phyloP scores from a whole-genome alignment of 495 filamentous ascomycete genomes.

The Xylaria acuta region DNA sequence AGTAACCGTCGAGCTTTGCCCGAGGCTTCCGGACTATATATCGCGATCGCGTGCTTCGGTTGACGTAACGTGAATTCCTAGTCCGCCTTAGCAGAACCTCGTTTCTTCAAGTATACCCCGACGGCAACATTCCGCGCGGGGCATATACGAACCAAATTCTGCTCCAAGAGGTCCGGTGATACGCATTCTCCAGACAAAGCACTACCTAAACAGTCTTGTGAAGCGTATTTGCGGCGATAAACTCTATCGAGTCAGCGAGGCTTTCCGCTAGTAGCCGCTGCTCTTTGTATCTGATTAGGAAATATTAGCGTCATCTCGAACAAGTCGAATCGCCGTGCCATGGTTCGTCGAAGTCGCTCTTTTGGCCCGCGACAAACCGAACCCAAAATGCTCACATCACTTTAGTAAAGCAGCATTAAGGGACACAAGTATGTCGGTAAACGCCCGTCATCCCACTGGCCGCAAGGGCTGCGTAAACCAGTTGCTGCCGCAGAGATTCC shows the following conservation, averaged over 20 bases:
- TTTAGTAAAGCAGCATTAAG: background rate
- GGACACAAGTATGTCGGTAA: background rate
- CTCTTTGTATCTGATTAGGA: slow-evolving; percentile 8
- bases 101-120: background rate
- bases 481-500: background rate
- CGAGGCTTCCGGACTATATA: background rate
- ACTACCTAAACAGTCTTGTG: background rate
- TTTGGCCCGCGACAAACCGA: slow-evolving; percentile 29
- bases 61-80: slow-evolving; percentile 3
- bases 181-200: background rate
- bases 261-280: slow-evolving; percentile 26
- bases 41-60: background rate
- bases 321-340: background rate
- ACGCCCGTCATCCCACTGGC: background rate
- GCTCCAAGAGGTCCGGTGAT: background rate
- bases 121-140: slow-evolving; percentile 21
- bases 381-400: background rate
- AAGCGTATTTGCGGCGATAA: background rate
- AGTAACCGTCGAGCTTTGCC: background rate
- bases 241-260: background rate
- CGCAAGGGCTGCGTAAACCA: background rate
- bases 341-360: background rate
- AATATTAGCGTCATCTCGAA: background rate
- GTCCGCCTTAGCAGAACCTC: background rate
- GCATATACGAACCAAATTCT: background rate